Evolutionary conservation across 1,139 yeast genomes (phyloP).

Genomic region (Diutina neorugosa): DNA sequence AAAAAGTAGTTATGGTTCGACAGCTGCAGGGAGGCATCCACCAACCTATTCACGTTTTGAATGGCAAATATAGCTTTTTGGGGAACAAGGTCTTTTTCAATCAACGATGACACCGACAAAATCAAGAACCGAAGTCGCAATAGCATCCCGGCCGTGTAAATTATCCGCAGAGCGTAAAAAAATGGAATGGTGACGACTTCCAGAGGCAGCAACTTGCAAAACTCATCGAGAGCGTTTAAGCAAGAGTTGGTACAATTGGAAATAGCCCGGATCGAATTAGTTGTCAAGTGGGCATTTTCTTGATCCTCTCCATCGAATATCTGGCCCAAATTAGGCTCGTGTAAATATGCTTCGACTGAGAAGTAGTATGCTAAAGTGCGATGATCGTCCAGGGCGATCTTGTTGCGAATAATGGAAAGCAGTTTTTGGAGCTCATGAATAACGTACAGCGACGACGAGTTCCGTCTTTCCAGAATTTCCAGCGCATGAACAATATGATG

Average conservation of each 20-base stretch:
- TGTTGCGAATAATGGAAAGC: constrained; percentile 23
- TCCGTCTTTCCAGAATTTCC: constrained; percentile 14
- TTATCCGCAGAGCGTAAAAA: constrained; percentile 49
- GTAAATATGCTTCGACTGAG: constrained; percentile 64
- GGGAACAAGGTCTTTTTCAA: constrained; percentile 38
- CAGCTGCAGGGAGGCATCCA: constrained; percentile 22
- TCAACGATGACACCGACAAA: constrained; percentile 41
- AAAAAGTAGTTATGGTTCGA: constrained; percentile 39
- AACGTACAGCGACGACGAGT: constrained; percentile 12
- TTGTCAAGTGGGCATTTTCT: constrained; percentile 11
- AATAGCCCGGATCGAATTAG: constrained; percentile 24
- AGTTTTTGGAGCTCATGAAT: constrained; percentile 30
- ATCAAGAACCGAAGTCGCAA: constrained; percentile 46
- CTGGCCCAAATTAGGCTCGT: constrained; percentile 34
- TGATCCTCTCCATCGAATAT: constrained; percentile 11
- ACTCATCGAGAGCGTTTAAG: constrained; percentile 37
- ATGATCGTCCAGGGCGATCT: constrained; percentile 27
- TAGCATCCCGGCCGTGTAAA: constrained; percentile 58
- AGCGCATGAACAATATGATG: constrained; percentile 37
- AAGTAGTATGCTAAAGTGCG: constrained; percentile 39
- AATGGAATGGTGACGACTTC: constrained; percentile 48
- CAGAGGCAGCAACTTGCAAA: constrained; percentile 27
- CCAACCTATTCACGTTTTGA: constrained; percentile 27
- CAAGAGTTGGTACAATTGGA: constrained; percentile 46
- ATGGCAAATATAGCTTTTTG: constrained; percentile 33